phyloP scores from a whole-genome alignment of 2,329 filamentous ascomycete species.

The Coniochaeta ligniaria region DNA sequence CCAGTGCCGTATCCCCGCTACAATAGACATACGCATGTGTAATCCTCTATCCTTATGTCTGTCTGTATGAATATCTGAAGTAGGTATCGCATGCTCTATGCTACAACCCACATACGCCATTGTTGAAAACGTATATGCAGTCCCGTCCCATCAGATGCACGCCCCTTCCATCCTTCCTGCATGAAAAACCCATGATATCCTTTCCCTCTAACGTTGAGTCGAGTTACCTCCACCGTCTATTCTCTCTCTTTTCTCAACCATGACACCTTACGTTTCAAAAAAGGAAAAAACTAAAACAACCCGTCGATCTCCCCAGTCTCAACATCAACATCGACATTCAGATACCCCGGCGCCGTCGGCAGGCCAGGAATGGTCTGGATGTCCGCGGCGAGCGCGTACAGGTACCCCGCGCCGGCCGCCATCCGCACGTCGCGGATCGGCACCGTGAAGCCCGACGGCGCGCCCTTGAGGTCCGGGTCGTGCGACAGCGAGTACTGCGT shows the following conservation, averaged over 20 bases:
- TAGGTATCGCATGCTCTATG: neutral
- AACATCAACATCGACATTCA: constrained; percentile 81
- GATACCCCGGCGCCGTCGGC: constrained; percentile 88
- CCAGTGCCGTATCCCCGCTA: too few species aligned
- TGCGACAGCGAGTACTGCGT: constrained; percentile 96
- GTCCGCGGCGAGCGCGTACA: constrained; percentile 92
- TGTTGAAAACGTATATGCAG: constrained; percentile 1
- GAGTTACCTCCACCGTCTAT: constrained; percentile 1
- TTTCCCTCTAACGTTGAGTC: constrained; percentile 2
- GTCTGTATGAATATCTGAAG: neutral
- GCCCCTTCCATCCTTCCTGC: neutral
- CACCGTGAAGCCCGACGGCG: constrained; percentile 87
- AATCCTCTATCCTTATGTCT: neutral
- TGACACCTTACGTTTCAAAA: too few species aligned
- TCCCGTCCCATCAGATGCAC: neutral
- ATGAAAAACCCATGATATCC: neutral
- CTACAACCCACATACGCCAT: neutral
- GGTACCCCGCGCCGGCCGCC: constrained; percentile 87
- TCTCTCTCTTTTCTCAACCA: neutral
- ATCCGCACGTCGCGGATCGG: constrained; percentile 91
- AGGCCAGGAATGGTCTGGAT: constrained; percentile 97
- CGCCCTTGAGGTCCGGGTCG: constrained; percentile 89
- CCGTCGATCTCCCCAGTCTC: constrained; percentile 84
- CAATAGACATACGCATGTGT: too few species aligned
- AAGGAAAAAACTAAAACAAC: constrained; percentile 62